Evolutionary conservation across 768 basidiomycete genomes (phyloP).

Genomic region (Serpula lacrymans): DNA sequence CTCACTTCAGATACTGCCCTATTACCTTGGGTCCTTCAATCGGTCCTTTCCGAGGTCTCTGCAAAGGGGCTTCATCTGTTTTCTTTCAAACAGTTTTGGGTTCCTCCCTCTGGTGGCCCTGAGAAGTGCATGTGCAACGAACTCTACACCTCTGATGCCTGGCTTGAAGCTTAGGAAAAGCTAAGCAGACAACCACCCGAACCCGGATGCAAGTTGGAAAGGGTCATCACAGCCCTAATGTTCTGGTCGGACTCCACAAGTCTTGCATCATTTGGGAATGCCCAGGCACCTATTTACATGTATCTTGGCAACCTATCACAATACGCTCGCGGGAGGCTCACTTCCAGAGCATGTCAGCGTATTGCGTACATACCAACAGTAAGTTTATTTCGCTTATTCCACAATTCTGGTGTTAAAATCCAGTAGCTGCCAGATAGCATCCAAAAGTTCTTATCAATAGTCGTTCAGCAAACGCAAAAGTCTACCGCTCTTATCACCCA

Average conservation of each 20-base stretch:
- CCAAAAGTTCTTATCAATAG: constrained; percentile 1
- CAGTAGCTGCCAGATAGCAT: constrained; percentile 13
- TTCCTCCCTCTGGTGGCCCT: constrained; percentile 2
- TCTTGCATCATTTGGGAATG: constrained; percentile 12
- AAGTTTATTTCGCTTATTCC: background rate
- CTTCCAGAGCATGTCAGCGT: constrained; percentile 13
- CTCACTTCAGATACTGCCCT: constrained; percentile 23
- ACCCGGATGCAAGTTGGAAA: constrained; percentile 13
- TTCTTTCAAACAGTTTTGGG: constrained; percentile 22
- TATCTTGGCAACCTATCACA: constrained; percentile 20
- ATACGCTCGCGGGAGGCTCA: constrained; percentile 8
- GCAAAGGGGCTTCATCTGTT: constrained; percentile 19
- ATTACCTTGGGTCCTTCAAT: constrained; percentile 13
- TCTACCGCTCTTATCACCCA: constrained; percentile 6
- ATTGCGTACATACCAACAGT: constrained; percentile 20
- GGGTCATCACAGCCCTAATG: constrained; percentile 15
- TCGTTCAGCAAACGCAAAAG: background rate
- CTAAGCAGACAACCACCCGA: constrained; percentile 13
- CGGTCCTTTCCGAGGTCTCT: constrained; percentile 5
- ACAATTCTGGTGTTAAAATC: background rate
- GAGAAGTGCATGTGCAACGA: constrained; percentile 18
- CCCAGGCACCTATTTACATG: constrained; percentile 15
- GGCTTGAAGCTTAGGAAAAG: constrained; percentile 17
- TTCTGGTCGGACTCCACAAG: constrained; percentile 18
- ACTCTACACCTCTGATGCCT: constrained; percentile 20